These are phyloP conservation scores for Croton setiger DNA, from an alignment of 441 rosid species.

Conservation along the genomic window DNA sequence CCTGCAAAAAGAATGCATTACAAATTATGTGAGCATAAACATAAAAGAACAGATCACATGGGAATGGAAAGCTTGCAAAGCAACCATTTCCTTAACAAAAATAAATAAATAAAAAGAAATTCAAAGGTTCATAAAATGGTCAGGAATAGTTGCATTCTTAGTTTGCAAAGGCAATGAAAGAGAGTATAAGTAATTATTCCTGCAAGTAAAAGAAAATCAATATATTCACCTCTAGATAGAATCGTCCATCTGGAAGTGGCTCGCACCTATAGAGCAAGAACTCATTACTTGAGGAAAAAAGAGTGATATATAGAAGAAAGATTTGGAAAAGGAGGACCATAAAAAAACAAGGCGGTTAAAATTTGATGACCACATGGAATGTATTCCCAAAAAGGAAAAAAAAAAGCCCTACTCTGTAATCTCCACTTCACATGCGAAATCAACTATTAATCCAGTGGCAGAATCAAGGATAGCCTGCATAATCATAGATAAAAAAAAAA, in stretches of 20 bases:
- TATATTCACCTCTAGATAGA: constrained; percentile 72
- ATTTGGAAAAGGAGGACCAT: not conserved
- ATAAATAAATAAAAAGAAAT: not conserved
- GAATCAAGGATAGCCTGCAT: constrained; percentile 73
- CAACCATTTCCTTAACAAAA: not conserved
- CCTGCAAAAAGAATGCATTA: constrained; percentile 34
- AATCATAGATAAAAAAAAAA: constrained; percentile 17
- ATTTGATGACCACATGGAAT: not conserved
- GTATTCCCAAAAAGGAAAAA: constrained; percentile 12
- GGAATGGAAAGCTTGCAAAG: not conserved
- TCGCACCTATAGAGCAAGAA: constrained; percentile 60
- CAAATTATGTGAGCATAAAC: not conserved
- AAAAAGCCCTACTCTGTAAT: constrained; percentile 69
- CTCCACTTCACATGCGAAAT: constrained; percentile 95
- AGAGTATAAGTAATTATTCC: not conserved
- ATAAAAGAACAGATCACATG: not conserved
- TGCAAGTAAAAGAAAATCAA: constrained; percentile 13
- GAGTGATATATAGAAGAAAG: constrained; percentile 1
- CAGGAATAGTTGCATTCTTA: not conserved
- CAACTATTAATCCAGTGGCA: constrained; percentile 58
- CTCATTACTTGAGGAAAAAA: constrained; percentile 11
- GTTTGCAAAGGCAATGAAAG: not conserved
- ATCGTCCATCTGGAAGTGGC: constrained; percentile 95
- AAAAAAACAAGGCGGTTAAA: constrained; percentile 6
- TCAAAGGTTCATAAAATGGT: not conserved